Evolutionary conservation across 345 rosid genomes (phyloP), one percentile per base, ranked within the genome.

Genomic region (Eucalyptus marginata): DNA sequence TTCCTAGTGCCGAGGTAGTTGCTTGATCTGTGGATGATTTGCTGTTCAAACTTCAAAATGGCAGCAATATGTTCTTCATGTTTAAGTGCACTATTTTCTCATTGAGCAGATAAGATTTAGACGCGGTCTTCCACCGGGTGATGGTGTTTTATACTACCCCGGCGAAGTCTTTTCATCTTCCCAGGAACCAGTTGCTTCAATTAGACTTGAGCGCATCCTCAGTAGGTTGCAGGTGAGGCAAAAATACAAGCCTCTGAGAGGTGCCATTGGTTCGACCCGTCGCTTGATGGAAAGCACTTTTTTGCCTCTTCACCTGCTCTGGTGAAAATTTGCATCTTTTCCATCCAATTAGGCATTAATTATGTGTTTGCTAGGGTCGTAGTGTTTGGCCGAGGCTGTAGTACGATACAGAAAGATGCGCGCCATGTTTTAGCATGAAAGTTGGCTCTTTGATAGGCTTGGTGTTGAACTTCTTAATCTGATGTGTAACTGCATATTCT

Each of bases 111-210:
- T 97, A 92, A 92, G 93, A 90, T 96, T 97, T 76, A 94, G 99
- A 90, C 96, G 96, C 33, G 98, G 98, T 51, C 96, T 96, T 58
- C 99, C 99, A 50, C 98, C 99, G 1, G 95, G 99, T 79, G 99
- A 97, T 89, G 98, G 99, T 36, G 99, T 96, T 92, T 89, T 96
- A 56, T 97, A 84, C 92, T 94, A 96, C 85, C 99, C 99, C 6
- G 99, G 98, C 44, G 95, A 96, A 94, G 99, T 96, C 88, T 97
- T 97, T 92, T 96, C 99, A 20, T 94, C 96, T 44, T 97, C 97
- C 27, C 90, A 76, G 54, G 93, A 93, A 89, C 97, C 97, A 0
- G 96, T 97, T 85, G 99, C 98, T 89, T 97, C 99, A 16, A 91
- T 94, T 36, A 93, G 97, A 93, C 93, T 96, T 13, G 98, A 97